These are phyloP conservation scores for Solanum chmielewskii DNA, from an alignment of 257 asterid genomes.

Conservation along the genomic window DNA sequence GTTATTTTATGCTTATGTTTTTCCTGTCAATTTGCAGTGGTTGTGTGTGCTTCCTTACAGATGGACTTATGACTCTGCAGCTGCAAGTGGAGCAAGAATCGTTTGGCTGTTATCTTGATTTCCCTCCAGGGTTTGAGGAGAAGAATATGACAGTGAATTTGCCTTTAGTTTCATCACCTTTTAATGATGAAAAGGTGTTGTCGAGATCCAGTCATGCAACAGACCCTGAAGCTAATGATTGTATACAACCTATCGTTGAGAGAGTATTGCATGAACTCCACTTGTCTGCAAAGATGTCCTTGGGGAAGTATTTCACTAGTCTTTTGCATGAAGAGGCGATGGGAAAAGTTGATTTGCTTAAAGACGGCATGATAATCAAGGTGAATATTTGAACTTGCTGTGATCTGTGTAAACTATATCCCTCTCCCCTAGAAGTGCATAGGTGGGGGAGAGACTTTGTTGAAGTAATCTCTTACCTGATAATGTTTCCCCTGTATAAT, in stretches of 20 bases:
- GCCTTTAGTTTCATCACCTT: constrained; percentile 11
- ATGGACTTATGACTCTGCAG: constrained; percentile 28
- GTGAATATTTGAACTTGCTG: constrained; percentile 17
- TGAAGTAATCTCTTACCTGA: background rate
- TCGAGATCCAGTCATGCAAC: constrained; percentile 1
- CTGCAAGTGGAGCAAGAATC: constrained; percentile 32
- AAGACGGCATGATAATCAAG: constrained; percentile 26
- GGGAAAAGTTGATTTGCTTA: constrained; percentile 21
- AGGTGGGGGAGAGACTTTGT: background rate
- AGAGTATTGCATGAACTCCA: constrained; percentile 54
- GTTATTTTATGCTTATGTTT: constrained; percentile 12
- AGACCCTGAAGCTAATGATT: constrained; percentile 11
- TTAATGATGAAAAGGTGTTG: constrained; percentile 15
- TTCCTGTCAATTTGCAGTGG: background rate
- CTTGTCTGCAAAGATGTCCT: constrained; percentile 45
- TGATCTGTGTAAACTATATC: background rate
- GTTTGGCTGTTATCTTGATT: constrained; percentile 40
- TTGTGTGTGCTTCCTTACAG: constrained; percentile 11
- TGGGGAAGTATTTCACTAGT: constrained; percentile 26
- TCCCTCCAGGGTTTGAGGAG: constrained; percentile 78
- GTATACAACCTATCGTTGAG: constrained; percentile 38
- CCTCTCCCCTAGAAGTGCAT: background rate
- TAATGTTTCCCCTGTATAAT: background rate
- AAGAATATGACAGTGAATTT: constrained; percentile 18
- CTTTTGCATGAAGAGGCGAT: constrained; percentile 62